Percentiles rank a stretch among this genome's conserved stretches.
phyloP scores from a whole-genome alignment of 2,329 filamentous ascomycete species.

The Sporothrix mexicana region DNA sequence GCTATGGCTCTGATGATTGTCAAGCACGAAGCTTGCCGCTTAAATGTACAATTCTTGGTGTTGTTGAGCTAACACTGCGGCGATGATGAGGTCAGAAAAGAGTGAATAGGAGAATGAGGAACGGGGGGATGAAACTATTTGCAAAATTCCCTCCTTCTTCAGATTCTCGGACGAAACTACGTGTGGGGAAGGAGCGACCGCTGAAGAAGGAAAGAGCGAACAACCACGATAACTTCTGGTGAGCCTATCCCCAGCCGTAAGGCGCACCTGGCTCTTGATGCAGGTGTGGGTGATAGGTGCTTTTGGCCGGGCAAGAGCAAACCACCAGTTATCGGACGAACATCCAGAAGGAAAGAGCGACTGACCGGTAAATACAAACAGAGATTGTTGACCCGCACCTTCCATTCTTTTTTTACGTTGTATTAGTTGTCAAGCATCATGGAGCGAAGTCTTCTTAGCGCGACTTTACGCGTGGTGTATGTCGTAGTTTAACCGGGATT shows the following conservation, averaged over 20 bases:
- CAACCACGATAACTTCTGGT: not conserved
- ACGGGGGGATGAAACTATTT: not conserved
- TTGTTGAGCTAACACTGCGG: not conserved
- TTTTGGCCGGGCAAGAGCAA: not conserved
- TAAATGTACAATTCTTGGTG: not conserved
- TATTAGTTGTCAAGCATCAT: not conserved
- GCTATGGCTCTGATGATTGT: not conserved
- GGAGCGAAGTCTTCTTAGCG: not conserved
- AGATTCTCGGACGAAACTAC: not conserved
- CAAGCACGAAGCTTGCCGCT: not conserved
- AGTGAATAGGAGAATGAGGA: not conserved
- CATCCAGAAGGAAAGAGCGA: slow-evolving; percentile 1
- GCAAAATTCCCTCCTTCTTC: not conserved
- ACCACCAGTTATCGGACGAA: not conserved
- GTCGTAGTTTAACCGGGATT: not conserved
- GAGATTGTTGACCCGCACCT: not conserved
- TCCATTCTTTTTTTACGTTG: no score
- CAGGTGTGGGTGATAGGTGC: not conserved
- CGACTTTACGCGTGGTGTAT: slow-evolving; percentile 2
- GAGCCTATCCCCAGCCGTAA: not conserved
- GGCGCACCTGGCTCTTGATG: slow-evolving; percentile 1
- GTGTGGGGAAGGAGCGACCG: slow-evolving; percentile 2
- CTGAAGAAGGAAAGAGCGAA: slow-evolving; percentile 10
- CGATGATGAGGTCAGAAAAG: not conserved
- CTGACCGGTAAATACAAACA: not conserved